Evolutionary conservation across 2,329 filamentous ascomycete species (phyloP).

Genomic region (Colletotrichum horii): DNA sequence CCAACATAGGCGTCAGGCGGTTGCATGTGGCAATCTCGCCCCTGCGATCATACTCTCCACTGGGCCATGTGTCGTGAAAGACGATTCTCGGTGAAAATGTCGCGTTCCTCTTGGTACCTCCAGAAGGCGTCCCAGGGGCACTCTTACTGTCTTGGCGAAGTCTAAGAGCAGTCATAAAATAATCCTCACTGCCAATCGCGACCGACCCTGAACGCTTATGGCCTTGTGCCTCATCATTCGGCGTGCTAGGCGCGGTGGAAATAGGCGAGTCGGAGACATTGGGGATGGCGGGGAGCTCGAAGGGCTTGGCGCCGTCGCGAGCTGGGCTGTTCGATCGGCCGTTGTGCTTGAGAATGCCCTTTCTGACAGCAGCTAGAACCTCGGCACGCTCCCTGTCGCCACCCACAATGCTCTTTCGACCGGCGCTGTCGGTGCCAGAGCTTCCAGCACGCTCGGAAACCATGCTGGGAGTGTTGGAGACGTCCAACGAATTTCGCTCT

Average conservation of each 20-base stretch:
- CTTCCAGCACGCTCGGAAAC: conserved; percentile 58
- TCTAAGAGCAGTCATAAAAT: conserved; percentile 81
- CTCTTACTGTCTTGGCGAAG: conserved; percentile 80
- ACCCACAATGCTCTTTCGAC: conserved; percentile 88
- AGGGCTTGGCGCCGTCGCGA: conserved; percentile 11
- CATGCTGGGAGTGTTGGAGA: conserved; percentile 51
- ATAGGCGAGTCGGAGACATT: conserved; percentile 77
- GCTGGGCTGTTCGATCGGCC: conserved; percentile 11
- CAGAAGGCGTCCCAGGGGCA: conserved; percentile 78
- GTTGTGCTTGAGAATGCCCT: conserved; percentile 92
- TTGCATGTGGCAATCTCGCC: conserved; percentile 98
- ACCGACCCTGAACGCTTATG: conserved; percentile 74
- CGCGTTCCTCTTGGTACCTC: conserved; percentile 64
- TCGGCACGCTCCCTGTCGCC: conserved; percentile 91
- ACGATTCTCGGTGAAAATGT: conserved; percentile 92
- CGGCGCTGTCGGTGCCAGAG: conserved; percentile 62
- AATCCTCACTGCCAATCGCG: conserved; percentile 82
- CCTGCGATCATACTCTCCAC: conserved; percentile 92
- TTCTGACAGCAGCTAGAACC: conserved; percentile 88
- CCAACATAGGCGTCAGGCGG: conserved; percentile 92
- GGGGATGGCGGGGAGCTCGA: conserved; percentile 62
- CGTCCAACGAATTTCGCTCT: conserved; percentile 82
- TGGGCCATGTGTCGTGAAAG: conserved; percentile 96
- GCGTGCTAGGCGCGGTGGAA: conserved; percentile 88
- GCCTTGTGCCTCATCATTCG: conserved; percentile 74